Base-by-base conservation (phyloP, 768 basidiomycete species). In the Wakefieldia striispora region DNA sequence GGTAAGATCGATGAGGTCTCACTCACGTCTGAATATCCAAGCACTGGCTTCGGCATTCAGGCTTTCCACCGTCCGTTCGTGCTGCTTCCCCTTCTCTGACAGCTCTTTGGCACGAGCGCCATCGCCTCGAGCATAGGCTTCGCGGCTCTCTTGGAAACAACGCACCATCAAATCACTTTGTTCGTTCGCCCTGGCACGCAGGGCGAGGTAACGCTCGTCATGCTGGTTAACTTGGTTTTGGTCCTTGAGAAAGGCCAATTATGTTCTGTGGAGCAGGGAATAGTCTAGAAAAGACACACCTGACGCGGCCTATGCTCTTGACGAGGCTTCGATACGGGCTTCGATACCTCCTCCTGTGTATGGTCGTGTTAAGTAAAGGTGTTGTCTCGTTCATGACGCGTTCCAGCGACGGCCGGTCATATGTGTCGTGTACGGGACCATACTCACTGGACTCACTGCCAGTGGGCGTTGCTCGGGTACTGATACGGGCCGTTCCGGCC, bases 91-190 rank as follows among this genome's bases (percentile, higher is more conserved):
- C 65, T 92, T 60, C 50, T 82, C 79, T 16, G 86, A 89, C 20
- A 97, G 75, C 43, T 87, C 75, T 68, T 97, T 94, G 19, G 95
- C 95, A 27, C 70, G 70, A 0, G 82, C 90, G 12, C 90, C 84
- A 56, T 97, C 83, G 3, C 87, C 81, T 1, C 73, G 70, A 39
- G 72, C 66, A 61, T 93, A 95, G 0, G 91, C 91, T 51, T 81
- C 73, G 59, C 89, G 87, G 55, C 88, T 86, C 59, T 83, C 72
- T 50, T 84, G 76, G 61, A 90, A 91, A 51, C 73, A 77, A 38
- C 68, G 73, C 8, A 78, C 82, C 91, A 93, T 94, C 62, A 75
- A 58, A 60, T 93, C 88, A 2, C 91, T 91, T 57, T 89, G 88
- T 43, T 79, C 75, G 47, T 82, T 85, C 2, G 95, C 95, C 50